Percentiles rank a stretch among this genome's conserved stretches.
Evolutionary conservation across 1,284 basidiomycete genomes (phyloP).

Genomic region (Irpex sp.): DNA sequence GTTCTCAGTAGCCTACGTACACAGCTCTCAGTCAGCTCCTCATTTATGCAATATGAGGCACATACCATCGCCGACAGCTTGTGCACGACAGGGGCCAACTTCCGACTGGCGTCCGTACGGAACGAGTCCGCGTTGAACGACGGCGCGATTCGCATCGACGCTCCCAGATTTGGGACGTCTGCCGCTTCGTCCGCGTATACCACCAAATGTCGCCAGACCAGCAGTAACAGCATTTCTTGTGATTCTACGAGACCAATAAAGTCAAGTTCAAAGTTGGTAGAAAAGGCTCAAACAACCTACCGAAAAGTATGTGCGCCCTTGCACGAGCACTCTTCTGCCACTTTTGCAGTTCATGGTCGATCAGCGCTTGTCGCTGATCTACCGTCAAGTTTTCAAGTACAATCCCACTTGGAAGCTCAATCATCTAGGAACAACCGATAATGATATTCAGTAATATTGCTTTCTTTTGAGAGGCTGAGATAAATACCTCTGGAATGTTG

Average conservation of each 20-base stretch:
- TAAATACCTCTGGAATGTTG: constrained; percentile 61
- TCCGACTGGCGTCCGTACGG: constrained; percentile 46
- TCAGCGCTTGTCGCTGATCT: constrained; percentile 58
- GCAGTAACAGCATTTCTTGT: constrained; percentile 77
- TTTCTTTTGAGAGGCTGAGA: not conserved
- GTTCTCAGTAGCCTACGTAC: constrained; percentile 16
- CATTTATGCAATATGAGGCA: constrained; percentile 5
- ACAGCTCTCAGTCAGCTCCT: not conserved
- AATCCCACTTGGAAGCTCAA: constrained; percentile 46
- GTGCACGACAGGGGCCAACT: constrained; percentile 44
- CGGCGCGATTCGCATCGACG: constrained; percentile 49
- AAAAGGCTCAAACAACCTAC: not conserved
- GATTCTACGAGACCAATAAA: constrained; percentile 43
- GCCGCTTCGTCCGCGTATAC: constrained; percentile 41
- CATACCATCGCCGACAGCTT: constrained; percentile 45
- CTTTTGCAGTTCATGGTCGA: constrained; percentile 52
- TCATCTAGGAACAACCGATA: constrained; percentile 35
- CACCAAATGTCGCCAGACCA: constrained; percentile 82
- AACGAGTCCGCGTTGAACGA: constrained; percentile 49
- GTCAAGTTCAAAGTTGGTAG: not conserved
- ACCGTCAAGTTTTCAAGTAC: constrained; percentile 62
- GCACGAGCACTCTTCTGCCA: constrained; percentile 39
- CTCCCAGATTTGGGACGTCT: constrained; percentile 29
- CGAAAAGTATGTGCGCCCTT: constrained; percentile 34
- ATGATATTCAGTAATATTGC: not conserved